Conservation (phyloP, 257 asterid genomes). For the Mentha longifolia region DNA sequence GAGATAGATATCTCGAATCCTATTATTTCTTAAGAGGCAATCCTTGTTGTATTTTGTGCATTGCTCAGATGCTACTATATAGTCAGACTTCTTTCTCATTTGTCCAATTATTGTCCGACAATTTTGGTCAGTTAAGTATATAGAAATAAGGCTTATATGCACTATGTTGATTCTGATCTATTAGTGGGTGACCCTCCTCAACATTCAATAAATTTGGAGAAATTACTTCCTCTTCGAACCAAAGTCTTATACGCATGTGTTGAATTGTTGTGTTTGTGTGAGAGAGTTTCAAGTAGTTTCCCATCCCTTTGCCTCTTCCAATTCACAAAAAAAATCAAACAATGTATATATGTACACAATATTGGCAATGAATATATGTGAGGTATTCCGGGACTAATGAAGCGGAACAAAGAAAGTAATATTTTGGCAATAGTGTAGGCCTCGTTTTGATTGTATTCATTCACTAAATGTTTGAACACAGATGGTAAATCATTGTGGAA, state of each 20-base stretch:
- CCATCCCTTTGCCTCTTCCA: too few species aligned
- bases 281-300: too few species aligned
- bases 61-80: neutral
- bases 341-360: too few species aligned
- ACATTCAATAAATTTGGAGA: neutral
- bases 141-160: neutral
- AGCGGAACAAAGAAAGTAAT: too few species aligned
- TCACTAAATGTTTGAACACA: too few species aligned
- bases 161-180: neutral
- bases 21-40: conserved; percentile 25
- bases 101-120: neutral
- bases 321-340: too few species aligned
- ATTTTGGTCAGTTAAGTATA: too few species aligned
- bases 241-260: neutral
- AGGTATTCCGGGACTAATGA: too few species aligned
- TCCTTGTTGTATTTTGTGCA: conserved; percentile 2
- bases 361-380: too few species aligned
- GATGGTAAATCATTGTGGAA: too few species aligned
- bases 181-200: neutral
- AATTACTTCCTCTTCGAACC: neutral
- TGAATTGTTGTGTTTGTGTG: neutral
- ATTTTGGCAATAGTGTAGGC: too few species aligned
- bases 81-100: neutral
- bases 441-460: too few species aligned
- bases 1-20: conserved; percentile 33